These are phyloP conservation scores for Chrysopogon serrulatus DNA, from an alignment of 176 grass and related monocot species.

Conservation along the genomic window DNA sequence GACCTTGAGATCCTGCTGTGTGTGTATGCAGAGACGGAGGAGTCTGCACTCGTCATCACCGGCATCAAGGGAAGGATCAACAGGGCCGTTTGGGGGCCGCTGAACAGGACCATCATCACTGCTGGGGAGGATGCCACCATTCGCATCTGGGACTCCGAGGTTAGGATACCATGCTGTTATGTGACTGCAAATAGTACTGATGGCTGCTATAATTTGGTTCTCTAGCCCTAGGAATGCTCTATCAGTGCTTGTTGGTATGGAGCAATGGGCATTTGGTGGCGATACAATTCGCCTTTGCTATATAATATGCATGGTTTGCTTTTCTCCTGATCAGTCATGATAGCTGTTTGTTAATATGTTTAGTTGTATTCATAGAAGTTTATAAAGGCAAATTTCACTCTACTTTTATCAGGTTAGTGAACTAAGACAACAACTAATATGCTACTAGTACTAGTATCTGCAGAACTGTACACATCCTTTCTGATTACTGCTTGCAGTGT, in stretches of 20 bases:
- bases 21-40: constrained; percentile 60
- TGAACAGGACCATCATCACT: constrained; percentile 89
- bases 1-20: background rate
- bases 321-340: background rate
- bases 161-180: constrained; percentile 1
- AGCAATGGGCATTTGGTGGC: background rate
- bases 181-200: background rate
- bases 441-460: background rate
- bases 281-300: background rate
- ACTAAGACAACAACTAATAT: background rate
- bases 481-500: background rate
- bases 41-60: constrained; percentile 65
- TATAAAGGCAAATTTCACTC: background rate
- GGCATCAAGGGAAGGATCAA: constrained; percentile 88
- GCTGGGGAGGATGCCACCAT: constrained; percentile 80
- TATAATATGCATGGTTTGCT: background rate
- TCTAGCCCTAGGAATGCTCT: background rate
- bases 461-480: background rate
- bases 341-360: background rate
- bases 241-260: background rate
- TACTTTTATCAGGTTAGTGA: background rate
- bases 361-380: background rate
- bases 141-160: constrained; percentile 91
- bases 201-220: background rate
- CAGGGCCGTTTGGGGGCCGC: constrained; percentile 86